Conservation (phyloP, 2,329 filamentous ascomycete genomes). For the Pezicula carpinea region DNA sequence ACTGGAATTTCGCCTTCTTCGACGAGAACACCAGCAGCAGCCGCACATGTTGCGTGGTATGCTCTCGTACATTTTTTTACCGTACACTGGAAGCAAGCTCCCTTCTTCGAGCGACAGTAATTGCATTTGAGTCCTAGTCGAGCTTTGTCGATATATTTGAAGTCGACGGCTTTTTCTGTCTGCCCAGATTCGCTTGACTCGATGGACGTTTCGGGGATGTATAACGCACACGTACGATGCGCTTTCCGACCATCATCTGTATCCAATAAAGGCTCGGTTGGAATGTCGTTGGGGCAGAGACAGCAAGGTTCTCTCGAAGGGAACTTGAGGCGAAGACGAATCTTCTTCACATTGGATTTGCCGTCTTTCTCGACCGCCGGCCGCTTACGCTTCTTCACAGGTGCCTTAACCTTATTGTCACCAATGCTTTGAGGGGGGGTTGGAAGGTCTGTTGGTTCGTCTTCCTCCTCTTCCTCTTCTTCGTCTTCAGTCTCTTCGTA, state of each 20-base stretch:
- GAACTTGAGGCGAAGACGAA: conserved; percentile 65
- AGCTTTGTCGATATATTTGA: conserved; percentile 77
- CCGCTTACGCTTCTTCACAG: conserved; percentile 65
- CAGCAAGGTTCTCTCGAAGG: conserved; percentile 77
- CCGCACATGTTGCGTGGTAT: conserved; percentile 93
- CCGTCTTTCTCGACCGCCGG: conserved; percentile 39
- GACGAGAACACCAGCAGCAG: conserved; percentile 85
- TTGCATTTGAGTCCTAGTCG: conserved; percentile 90
- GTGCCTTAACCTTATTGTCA: conserved; percentile 60
- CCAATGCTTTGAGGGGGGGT: conserved; percentile 72
- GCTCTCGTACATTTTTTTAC: conserved; percentile 89
- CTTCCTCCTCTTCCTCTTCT: conserved; percentile 62
- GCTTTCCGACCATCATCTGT: conserved; percentile 86
- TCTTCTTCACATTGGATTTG: conserved; percentile 59
- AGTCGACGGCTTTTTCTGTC: conserved; percentile 70
- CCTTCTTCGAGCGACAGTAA: conserved; percentile 88
- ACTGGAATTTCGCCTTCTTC: conserved; percentile 83
- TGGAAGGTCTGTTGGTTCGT: conserved; percentile 63
- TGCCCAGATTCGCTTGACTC: conserved; percentile 50
- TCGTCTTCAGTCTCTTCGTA: conserved; percentile 74
- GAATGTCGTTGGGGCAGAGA: conserved; percentile 86
- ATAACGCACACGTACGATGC: conserved; percentile 83
- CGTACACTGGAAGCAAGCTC: conserved; percentile 96
- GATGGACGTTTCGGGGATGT: conserved; percentile 88
- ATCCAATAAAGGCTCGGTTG: conserved; percentile 73